Percentiles rank a stretch among this genome's conserved stretches.
These are phyloP conservation scores for Babesia caballi DNA, from an alignment of 169 alveolate species.

Conservation along the genomic window DNA sequence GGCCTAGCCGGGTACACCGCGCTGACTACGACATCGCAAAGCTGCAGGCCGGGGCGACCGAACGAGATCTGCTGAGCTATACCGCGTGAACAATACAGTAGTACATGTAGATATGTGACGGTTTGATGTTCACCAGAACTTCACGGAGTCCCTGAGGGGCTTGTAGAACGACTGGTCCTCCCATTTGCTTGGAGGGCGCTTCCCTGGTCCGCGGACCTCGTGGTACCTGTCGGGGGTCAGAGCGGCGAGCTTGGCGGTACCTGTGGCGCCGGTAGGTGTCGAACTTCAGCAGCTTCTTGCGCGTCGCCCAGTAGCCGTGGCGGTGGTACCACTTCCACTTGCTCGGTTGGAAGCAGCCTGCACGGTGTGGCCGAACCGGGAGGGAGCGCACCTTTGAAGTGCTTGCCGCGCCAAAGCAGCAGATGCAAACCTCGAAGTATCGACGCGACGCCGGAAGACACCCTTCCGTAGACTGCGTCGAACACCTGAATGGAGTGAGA, in stretches of 20 bases:
- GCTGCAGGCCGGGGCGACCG: conserved; percentile 45
- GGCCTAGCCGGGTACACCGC: conserved; percentile 55
- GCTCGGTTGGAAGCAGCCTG: conserved; percentile 67
- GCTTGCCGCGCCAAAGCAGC: conserved; percentile 24
- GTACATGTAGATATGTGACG: neutral
- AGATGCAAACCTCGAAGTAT: neutral
- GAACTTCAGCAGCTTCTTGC: conserved; percentile 78
- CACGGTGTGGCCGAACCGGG: neutral
- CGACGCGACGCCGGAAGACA: neutral
- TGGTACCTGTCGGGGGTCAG: conserved; percentile 70
- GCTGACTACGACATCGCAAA: conserved; percentile 66
- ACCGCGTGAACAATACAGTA: neutral
- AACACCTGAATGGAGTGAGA: neutral
- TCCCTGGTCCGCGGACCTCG: conserved; percentile 83
- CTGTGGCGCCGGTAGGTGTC: conserved; percentile 81
- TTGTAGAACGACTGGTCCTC: conserved; percentile 74
- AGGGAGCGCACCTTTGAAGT: conserved; percentile 6
- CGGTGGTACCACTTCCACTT: conserved; percentile 87
- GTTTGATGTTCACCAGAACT: conserved; percentile 69
- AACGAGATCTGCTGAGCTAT: conserved; percentile 11
- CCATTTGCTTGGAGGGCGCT: conserved; percentile 73
- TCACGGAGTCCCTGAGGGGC: conserved; percentile 76
- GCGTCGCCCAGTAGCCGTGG: conserved; percentile 89
- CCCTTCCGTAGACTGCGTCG: neutral
- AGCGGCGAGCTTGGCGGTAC: conserved; percentile 21